Conservation (phyloP, 768 basidiomycete species). For the Boletus sp. region DNA sequence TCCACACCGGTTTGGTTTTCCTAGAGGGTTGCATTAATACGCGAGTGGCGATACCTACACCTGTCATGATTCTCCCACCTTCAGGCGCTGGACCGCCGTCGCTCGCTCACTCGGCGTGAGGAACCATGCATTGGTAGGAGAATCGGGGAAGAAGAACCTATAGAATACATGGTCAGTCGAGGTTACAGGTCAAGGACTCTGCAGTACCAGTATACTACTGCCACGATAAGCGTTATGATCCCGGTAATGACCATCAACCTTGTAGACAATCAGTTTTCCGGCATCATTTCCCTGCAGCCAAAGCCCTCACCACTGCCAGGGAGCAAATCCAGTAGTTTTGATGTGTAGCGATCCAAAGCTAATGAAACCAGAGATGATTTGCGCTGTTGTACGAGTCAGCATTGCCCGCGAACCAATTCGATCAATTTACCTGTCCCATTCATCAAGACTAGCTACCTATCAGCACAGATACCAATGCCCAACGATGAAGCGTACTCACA, state of each 20-base stretch:
- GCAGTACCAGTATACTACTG: constrained; percentile 53
- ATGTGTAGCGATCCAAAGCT: constrained; percentile 69
- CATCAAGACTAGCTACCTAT: constrained; percentile 55
- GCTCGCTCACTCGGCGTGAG: constrained; percentile 62
- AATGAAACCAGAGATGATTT: constrained; percentile 68
- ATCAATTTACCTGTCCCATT: constrained; percentile 58
- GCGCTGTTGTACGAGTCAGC: constrained; percentile 41
- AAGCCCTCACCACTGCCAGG: constrained; percentile 64
- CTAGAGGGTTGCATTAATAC: constrained; percentile 28
- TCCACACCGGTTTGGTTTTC: constrained; percentile 80
- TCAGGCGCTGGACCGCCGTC: constrained; percentile 62
- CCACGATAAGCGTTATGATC: constrained; percentile 50
- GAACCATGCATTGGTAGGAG: constrained; percentile 75
- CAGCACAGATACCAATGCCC: background rate
- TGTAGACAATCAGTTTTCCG: background rate
- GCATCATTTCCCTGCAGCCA: background rate
- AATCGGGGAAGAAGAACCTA: constrained; percentile 72
- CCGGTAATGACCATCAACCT: constrained; percentile 76
- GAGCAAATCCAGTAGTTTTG: constrained; percentile 51
- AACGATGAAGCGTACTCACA: constrained; percentile 43
- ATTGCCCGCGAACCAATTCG: background rate
- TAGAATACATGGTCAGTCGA: background rate
- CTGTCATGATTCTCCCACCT: constrained; percentile 37
- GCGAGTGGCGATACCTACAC: background rate
- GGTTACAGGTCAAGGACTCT: background rate